Evolutionary conservation across 805 yeast species (phyloP), one percentile per base, ranked within the genome.

Genomic region (Candida maesae): DNA sequence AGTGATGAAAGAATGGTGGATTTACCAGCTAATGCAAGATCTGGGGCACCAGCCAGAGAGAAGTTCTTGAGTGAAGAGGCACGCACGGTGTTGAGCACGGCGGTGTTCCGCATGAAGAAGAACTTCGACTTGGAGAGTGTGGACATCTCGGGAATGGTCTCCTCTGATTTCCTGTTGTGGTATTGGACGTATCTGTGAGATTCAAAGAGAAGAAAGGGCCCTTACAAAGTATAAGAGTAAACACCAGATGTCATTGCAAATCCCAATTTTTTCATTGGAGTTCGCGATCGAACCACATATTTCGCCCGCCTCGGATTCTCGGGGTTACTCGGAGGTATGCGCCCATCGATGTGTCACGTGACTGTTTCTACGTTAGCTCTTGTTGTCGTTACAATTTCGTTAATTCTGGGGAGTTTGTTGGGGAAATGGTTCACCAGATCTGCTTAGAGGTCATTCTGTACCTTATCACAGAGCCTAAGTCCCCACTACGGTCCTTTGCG

Each of bases 381-480:
- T n/a, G n/a, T n/a, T n/a, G n/a, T 8, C 28, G 28, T 10, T 25
- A 10, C 5, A 13, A 12, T 25, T 13, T 25, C n/a, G n/a, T 25
- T 5, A 12, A 25, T 25, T 25, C 7, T 8, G 10, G 10, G 24
- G 10, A 21, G 10, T 10, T 21, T 21, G 7, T 21, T 10, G 10
- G 7, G 7, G 10, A 21, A 7, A 10, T 21, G 10, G 24, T 21
- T 21, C 25, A 45, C 48, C 90, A 84, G 15, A 84, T 84, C 41
- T 79, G 60, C 54, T 84, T 84, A n/a, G 88, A 79, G 1, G 78
- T 73, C 91, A 84, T 84, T 47, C 81, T 74, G 61, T 80, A 84
- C 23, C 93, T 54, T 37, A 72, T 66, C 0, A 84, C 87, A 2
- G 64, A 61, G 10, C 66, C 66, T 38, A 84, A 62, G 3, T 75